A percentile compares a stretch with the other conserved stretches of the same genome.
Evolutionary conservation across 2,329 filamentous ascomycete genomes (phyloP).

Genomic region (Nigrospora sphaerica): DNA sequence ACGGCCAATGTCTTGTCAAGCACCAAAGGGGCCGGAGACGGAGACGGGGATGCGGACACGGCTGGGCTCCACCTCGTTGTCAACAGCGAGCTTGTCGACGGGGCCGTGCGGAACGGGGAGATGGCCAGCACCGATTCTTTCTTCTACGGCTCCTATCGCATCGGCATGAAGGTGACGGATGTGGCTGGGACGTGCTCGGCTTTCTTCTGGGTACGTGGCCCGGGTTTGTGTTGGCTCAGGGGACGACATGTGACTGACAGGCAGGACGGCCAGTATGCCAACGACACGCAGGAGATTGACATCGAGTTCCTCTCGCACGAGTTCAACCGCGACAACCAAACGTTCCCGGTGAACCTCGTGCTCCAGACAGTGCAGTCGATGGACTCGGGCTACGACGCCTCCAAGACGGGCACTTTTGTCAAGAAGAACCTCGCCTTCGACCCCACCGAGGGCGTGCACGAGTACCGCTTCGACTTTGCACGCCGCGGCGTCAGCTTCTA

Average conservation of each 20-base stretch:
- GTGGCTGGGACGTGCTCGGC: slow-evolving; percentile 64
- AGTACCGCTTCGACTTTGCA: slow-evolving; percentile 74
- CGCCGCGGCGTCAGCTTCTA: slow-evolving; percentile 59
- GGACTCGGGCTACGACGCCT: slow-evolving; percentile 54
- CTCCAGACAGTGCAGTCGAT: slow-evolving; percentile 59
- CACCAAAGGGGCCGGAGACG: slow-evolving; percentile 36
- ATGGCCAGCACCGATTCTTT: slow-evolving; percentile 52
- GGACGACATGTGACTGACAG: not conserved
- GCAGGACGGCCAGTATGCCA: slow-evolving; percentile 52
- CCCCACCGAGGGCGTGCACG: slow-evolving; percentile 60
- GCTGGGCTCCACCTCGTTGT: slow-evolving; percentile 51
- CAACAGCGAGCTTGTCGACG: slow-evolving; percentile 32
- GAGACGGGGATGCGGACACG: slow-evolving; percentile 30
- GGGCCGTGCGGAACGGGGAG: slow-evolving; percentile 56
- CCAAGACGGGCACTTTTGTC: slow-evolving; percentile 49
- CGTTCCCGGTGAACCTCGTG: slow-evolving; percentile 65
- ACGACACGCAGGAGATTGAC: slow-evolving; percentile 75
- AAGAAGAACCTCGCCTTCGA: slow-evolving; percentile 57
- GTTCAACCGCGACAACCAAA: slow-evolving; percentile 41
- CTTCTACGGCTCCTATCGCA: slow-evolving; percentile 63
- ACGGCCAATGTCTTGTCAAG: slow-evolving; percentile 44
- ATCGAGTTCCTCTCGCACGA: slow-evolving; percentile 70
- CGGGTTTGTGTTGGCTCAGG: not conserved
- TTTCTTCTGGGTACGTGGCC: slow-evolving; percentile 65
- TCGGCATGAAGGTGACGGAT: slow-evolving; percentile 56